These are phyloP conservation scores for Isabelozyma rhagii DNA, from an alignment of 805 yeast species.

Conservation along the genomic window DNA sequence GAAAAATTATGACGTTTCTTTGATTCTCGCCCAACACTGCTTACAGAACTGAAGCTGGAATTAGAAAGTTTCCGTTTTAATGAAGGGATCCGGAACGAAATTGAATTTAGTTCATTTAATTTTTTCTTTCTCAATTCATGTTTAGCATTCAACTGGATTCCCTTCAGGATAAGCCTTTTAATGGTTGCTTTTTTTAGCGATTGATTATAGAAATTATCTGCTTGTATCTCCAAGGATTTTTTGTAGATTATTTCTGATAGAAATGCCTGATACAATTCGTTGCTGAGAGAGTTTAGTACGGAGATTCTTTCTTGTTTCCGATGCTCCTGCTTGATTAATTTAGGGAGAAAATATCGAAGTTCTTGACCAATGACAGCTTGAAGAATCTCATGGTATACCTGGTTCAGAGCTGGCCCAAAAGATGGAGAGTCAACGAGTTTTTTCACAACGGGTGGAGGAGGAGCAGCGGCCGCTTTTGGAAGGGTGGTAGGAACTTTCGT, in stretches of 20 bases:
- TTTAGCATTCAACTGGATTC: constrained; percentile 19
- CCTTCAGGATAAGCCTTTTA: constrained; percentile 24
- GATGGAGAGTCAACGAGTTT: constrained; percentile 20
- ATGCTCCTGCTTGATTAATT: constrained; percentile 19
- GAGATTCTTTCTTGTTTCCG: constrained; percentile 14
- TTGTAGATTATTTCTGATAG: constrained; percentile 53
- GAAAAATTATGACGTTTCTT: constrained; percentile 10
- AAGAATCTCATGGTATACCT: constrained; percentile 18
- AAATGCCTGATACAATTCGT: constrained; percentile 58
- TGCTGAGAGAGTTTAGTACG: constrained; percentile 38
- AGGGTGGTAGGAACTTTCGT: too few species aligned
- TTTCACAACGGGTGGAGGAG: constrained; percentile 2
- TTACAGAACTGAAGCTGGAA: neutral
- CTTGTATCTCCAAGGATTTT: constrained; percentile 39
- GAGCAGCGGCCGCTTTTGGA: neutral
- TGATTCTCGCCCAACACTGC: constrained; percentile 3
- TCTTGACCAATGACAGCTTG: constrained; percentile 21
- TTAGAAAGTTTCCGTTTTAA: constrained; percentile 1
- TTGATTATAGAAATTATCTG: constrained; percentile 36
- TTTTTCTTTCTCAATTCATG: constrained; percentile 28
- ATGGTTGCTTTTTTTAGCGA: constrained; percentile 29
- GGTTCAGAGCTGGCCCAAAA: constrained; percentile 25
- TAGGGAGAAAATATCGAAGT: constrained; percentile 19
- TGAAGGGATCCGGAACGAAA: constrained; percentile 1
- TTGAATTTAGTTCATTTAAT: constrained; percentile 22